Conservation (phyloP, 306 rosid species). For the Medicago lupulina region DNA sequence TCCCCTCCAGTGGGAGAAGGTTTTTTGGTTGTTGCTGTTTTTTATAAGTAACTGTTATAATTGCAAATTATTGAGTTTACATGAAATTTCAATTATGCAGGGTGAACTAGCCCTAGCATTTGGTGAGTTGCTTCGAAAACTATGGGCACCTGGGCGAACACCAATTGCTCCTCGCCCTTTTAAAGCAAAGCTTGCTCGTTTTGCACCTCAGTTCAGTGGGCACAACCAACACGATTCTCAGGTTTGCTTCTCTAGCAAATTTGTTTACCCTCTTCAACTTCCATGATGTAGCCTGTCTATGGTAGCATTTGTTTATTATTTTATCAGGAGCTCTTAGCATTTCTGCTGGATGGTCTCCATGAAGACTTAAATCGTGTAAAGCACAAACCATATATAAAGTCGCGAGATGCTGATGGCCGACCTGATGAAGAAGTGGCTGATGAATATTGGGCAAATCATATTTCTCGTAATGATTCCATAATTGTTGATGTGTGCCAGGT, state of each 20-base stretch:
- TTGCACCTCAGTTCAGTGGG: slow-evolving; percentile 99
- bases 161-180: slow-evolving; percentile 96
- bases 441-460: slow-evolving; percentile 98
- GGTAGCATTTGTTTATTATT: slow-evolving; percentile 40
- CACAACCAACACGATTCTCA: slow-evolving; percentile 99
- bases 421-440: slow-evolving; percentile 99
- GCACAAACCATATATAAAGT: slow-evolving; percentile 88
- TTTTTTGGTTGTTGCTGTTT: background rate
- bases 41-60: slow-evolving; percentile 1
- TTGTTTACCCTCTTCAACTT: slow-evolving; percentile 1
- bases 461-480: slow-evolving; percentile 96
- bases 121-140: slow-evolving; percentile 92
- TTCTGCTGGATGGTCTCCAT: slow-evolving; percentile 96
- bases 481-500: slow-evolving; percentile 99
- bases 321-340: slow-evolving; percentile 95
- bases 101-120: slow-evolving; percentile 97
- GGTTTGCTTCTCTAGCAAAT: slow-evolving; percentile 58
- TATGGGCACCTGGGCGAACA: slow-evolving; percentile 96
- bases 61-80: slow-evolving; percentile 27
- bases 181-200: slow-evolving; percentile 93
- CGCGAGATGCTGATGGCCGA: slow-evolving; percentile 98
- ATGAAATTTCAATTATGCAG: slow-evolving; percentile 52
- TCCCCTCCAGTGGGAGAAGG: background rate
- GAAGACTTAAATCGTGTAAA: slow-evolving; percentile 98
- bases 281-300: slow-evolving; percentile 40